A percentile compares a stretch with the other conserved stretches of the same genome.
Conservation (phyloP, 2,329 filamentous ascomycete species). For the Diplodia intermedia region DNA sequence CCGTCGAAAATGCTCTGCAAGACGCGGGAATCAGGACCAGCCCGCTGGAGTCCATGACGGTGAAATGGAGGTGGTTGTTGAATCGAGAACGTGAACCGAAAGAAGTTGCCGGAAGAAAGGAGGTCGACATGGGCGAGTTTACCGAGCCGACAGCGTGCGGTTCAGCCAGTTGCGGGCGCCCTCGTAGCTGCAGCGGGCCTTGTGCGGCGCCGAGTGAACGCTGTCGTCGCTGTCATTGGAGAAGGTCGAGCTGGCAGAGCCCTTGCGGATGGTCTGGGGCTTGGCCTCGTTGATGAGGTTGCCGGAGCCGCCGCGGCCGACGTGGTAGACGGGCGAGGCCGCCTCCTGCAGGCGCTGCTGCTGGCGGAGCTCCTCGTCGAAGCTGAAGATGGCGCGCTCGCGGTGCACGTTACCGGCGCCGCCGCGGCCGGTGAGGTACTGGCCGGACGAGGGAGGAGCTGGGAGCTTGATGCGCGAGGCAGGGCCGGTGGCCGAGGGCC, state of each 20-base stretch:
- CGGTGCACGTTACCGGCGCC: conserved; percentile 70
- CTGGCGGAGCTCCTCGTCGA: conserved; percentile 70
- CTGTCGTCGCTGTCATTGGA: conserved; percentile 38
- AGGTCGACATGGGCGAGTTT: neutral
- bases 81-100: conserved; percentile 1
- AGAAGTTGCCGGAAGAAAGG: conserved; percentile 21
- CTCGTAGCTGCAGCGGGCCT: conserved; percentile 45
- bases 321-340: conserved; percentile 67
- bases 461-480: conserved; percentile 59
- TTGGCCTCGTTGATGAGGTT: conserved; percentile 57
- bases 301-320: conserved; percentile 67
- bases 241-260: conserved; percentile 41
- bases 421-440: conserved; percentile 71
- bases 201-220: conserved; percentile 34
- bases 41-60: conserved; percentile 25
- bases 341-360: conserved; percentile 61
- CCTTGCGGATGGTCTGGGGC: conserved; percentile 40
- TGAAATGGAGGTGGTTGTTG: conserved; percentile 3
- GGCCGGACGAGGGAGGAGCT: conserved; percentile 53
- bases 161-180: conserved; percentile 46
- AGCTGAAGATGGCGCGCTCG: conserved; percentile 69
- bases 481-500: conserved; percentile 54
- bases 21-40: conserved; percentile 32
- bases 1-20: conserved; percentile 19
- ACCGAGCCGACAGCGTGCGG: conserved; percentile 31